phyloP scores from a whole-genome alignment of 2,329 filamentous ascomycete genomes.

The Aspergillus brasiliensis region DNA sequence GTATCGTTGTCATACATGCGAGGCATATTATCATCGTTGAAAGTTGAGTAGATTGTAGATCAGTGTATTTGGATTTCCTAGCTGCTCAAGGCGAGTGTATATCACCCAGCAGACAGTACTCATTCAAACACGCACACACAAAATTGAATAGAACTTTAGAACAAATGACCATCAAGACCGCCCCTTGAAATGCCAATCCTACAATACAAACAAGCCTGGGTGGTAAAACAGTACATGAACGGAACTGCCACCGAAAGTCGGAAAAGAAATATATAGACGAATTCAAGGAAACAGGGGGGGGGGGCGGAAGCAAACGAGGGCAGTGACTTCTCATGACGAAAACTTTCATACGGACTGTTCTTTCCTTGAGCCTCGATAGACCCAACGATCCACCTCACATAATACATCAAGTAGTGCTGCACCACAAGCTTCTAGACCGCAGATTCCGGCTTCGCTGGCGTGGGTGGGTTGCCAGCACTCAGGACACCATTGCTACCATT shows the following conservation, averaged over 20 bases:
- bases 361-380: not conserved
- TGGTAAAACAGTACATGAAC: slow-evolving; percentile 21
- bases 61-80: not conserved
- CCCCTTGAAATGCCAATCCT: slow-evolving; percentile 19
- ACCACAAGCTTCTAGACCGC: slow-evolving; percentile 23
- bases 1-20: too few relatives aligned
- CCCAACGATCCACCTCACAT: not conserved
- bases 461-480: slow-evolving; percentile 28
- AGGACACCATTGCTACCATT: slow-evolving; percentile 30
- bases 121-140: slow-evolving; percentile 4
- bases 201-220: slow-evolving; percentile 25
- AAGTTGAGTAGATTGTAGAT: not conserved
- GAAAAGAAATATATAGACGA: slow-evolving; percentile 11
- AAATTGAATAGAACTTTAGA: slow-evolving; percentile 3
- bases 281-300: slow-evolving; percentile 6
- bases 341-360: slow-evolving; percentile 13
- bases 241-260: slow-evolving; percentile 14
- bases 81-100: not conserved
- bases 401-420: slow-evolving; percentile 3
- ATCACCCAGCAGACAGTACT: not conserved
- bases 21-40: too few relatives aligned
- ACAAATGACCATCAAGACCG: slow-evolving; percentile 10
- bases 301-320: slow-evolving; percentile 22
- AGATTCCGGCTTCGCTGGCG: slow-evolving; percentile 37
- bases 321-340: slow-evolving; percentile 13